Percentiles rank a stretch among this genome's conserved stretches.
Evolutionary conservation across 164 flowering plant species (phyloP).

Genomic region (Sedum album): DNA sequence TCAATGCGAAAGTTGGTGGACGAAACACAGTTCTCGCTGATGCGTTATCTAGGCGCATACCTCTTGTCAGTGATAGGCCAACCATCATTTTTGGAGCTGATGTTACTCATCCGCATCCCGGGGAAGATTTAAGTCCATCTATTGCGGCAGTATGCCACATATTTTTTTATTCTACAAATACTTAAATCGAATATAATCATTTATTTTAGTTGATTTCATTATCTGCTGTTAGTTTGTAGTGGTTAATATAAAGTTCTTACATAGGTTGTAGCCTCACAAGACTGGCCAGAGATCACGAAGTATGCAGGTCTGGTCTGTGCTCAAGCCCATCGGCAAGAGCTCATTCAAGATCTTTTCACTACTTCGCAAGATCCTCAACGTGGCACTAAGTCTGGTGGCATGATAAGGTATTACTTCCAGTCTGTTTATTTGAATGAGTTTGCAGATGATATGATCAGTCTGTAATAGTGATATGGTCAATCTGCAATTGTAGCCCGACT

Average conservation of each 20-base stretch:
- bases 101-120: conserved; percentile 98
- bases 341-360: conserved; percentile 65
- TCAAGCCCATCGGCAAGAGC: conserved; percentile 75
- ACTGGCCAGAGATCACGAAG: conserved; percentile 77
- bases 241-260: background rate
- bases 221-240: background rate
- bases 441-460: too few species aligned
- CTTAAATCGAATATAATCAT: background rate
- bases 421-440: background rate
- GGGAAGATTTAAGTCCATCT: conserved; percentile 94
- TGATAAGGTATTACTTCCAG: conserved; percentile 45
- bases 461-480: background rate
- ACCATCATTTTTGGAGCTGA: conserved; percentile 98
- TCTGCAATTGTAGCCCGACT: background rate
- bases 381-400: conserved; percentile 58
- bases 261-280: conserved; percentile 83
- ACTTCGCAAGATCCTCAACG: conserved; percentile 61
- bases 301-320: conserved; percentile 77
- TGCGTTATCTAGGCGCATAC: conserved; percentile 82
- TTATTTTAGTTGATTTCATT: background rate
- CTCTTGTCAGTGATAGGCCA: conserved; percentile 76
- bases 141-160: conserved; percentile 74
- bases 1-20: conserved; percentile 95
- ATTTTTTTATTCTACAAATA: background rate
- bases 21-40: conserved; percentile 86